Evolutionary conservation across 2,329 filamentous ascomycete genomes (phyloP).

Genomic region (Sphaceloma murrayae): DNA sequence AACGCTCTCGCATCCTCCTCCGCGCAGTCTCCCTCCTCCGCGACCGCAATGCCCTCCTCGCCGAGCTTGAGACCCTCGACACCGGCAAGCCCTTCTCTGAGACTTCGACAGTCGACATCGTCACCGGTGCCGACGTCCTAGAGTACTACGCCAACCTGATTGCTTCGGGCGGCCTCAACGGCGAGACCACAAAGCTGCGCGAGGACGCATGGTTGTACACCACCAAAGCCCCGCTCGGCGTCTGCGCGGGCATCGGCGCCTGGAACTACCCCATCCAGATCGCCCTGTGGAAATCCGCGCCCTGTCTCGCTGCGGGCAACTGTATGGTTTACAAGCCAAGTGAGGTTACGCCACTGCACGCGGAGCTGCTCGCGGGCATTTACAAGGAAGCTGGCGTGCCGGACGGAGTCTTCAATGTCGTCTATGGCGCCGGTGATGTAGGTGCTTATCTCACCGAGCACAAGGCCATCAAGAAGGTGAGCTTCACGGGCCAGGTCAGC

Average conservation of each 20-base stretch:
- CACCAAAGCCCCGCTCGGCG: constrained; percentile 69
- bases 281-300: constrained; percentile 79
- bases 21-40: constrained; percentile 66
- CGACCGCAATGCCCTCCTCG: constrained; percentile 67
- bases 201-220: constrained; percentile 74
- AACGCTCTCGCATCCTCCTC: constrained; percentile 67
- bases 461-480: constrained; percentile 68
- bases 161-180: constrained; percentile 67
- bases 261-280: constrained; percentile 94
- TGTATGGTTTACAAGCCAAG: constrained; percentile 88
- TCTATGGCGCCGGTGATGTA: constrained; percentile 70
- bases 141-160: constrained; percentile 79
- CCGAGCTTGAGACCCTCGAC: constrained; percentile 69
- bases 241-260: constrained; percentile 78
- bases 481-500: constrained; percentile 78
- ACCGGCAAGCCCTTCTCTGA: constrained; percentile 81
- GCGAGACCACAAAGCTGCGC: constrained; percentile 65
- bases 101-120: constrained; percentile 72
- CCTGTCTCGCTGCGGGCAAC: constrained; percentile 76
- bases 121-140: constrained; percentile 73
- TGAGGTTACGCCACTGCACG: constrained; percentile 79
- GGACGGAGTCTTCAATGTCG: constrained; percentile 75
- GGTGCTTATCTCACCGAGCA: constrained; percentile 67
- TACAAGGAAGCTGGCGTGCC: constrained; percentile 72
- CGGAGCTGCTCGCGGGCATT: constrained; percentile 61